Conservation (phyloP, 2,329 filamentous ascomycete species). For the Diplocarpon rosae region DNA sequence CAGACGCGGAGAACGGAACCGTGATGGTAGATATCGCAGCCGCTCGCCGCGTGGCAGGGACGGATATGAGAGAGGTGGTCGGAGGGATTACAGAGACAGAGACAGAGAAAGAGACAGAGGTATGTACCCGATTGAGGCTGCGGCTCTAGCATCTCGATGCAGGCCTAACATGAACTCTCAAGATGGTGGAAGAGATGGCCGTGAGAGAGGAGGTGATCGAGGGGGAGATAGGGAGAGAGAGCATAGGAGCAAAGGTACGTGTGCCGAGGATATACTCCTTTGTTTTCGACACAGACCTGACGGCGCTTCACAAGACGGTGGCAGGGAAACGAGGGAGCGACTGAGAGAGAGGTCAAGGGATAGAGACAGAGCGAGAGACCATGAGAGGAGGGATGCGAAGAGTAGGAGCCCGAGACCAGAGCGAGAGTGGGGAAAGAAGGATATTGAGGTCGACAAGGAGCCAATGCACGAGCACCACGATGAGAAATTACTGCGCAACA, state of each 20-base stretch:
- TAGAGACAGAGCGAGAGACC: constrained; percentile 11
- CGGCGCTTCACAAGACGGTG: constrained; percentile 15
- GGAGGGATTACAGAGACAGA: constrained; percentile 10
- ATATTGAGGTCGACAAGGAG: constrained; percentile 4
- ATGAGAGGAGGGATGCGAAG: constrained; percentile 10
- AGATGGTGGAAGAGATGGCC: background rate
- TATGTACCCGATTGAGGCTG: constrained; percentile 4
- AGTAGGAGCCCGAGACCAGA: constrained; percentile 12
- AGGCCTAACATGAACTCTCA: constrained; percentile 1
- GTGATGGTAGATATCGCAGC: constrained; percentile 28
- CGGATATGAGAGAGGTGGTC: constrained; percentile 13
- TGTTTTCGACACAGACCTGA: constrained; percentile 7
- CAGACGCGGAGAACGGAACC: constrained; percentile 25
- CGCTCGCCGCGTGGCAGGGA: constrained; percentile 23
- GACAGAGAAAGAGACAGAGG: constrained; percentile 15
- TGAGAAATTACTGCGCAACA: constrained; percentile 14
- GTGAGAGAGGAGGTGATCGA: constrained; percentile 8
- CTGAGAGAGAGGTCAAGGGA: constrained; percentile 10
- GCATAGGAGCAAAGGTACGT: constrained; percentile 2
- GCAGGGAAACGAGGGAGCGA: constrained; percentile 15
- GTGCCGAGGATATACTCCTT: background rate
- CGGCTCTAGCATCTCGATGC: background rate
- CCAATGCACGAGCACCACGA: constrained; percentile 6
- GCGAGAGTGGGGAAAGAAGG: constrained; percentile 2
- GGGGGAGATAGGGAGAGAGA: constrained; percentile 9